Evolutionary conservation across 306 rosid genomes (phyloP).

Genomic region (Biancaea sappan): DNA sequence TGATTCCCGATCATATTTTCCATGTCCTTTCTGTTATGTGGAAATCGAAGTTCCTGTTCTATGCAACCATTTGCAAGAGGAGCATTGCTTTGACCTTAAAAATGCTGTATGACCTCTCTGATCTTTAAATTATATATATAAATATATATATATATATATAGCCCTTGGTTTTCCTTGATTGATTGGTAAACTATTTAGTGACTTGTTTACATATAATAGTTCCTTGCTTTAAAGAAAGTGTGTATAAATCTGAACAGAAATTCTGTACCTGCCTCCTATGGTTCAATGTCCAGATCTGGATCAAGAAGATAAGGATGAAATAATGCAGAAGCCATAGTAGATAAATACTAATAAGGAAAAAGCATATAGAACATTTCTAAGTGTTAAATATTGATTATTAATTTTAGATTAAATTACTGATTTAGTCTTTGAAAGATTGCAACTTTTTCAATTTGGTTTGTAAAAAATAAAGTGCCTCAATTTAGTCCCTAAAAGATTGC

Average conservation of each 20-base stretch:
- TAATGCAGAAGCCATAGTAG: conserved; percentile 5
- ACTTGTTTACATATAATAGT: neutral
- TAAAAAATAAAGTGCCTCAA: too few species aligned
- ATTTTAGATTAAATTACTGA: too few species aligned
- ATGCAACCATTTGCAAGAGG: conserved; percentile 58
- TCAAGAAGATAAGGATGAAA: neutral
- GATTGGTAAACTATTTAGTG: conserved; percentile 3
- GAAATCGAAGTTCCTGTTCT: conserved; percentile 57
- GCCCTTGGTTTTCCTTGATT: conserved; percentile 4
- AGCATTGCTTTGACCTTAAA: conserved; percentile 54
- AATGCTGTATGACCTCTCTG: conserved; percentile 55
- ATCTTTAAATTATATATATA: neutral
- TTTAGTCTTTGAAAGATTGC: too few species aligned
- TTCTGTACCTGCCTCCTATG: conserved; percentile 5
- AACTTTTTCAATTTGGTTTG: too few species aligned
- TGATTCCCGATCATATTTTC: conserved; percentile 48
- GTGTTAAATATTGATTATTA: conserved; percentile 1
- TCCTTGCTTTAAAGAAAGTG: conserved; percentile 16
- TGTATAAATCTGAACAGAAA: conserved; percentile 2
- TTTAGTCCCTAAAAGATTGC: too few species aligned
- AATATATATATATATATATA: neutral
- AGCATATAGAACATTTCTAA: neutral
- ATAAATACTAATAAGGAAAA: conserved; percentile 16
- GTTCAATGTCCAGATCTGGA: conserved; percentile 28
- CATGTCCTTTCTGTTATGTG: conserved; percentile 70